A percentile compares a stretch with the other conserved stretches of the same genome.
Conservation (phyloP, 768 basidiomycete genomes). For the Naganishia vishniacii region DNA sequence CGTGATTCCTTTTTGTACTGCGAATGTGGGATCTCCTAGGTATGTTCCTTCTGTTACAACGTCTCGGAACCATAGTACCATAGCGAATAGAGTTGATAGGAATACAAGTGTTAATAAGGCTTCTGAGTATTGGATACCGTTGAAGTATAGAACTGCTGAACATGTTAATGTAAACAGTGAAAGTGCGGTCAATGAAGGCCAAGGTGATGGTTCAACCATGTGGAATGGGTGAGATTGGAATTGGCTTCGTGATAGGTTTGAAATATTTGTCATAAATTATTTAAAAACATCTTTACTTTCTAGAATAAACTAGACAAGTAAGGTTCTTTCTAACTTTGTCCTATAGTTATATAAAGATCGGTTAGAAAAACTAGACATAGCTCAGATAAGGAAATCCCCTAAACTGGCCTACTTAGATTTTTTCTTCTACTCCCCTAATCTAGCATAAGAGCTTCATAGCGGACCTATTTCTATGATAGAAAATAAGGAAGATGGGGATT, state of each 20-base stretch:
- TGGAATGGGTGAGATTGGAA: conserved; percentile 13
- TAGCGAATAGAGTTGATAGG: conserved; percentile 27
- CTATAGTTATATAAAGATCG: neutral
- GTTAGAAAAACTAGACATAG: conserved; percentile 13
- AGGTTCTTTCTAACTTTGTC: conserved; percentile 5
- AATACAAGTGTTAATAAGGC: conserved; percentile 12
- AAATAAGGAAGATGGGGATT: conserved; percentile 12
- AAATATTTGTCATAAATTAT: conserved; percentile 15
- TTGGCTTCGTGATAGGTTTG: neutral
- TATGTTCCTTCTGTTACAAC: conserved; percentile 35
- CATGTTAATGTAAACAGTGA: conserved; percentile 14
- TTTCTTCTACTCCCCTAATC: neutral
- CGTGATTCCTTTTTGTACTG: conserved; percentile 36
- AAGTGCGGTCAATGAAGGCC: neutral
- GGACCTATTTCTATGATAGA: conserved; percentile 1
- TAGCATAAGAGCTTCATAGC: neutral
- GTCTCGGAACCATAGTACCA: conserved; percentile 34
- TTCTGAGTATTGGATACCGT: conserved; percentile 15
- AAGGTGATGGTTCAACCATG: conserved; percentile 17
- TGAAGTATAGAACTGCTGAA: conserved; percentile 17
- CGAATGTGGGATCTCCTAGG: conserved; percentile 35
- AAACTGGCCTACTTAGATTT: neutral
- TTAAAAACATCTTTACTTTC: neutral
- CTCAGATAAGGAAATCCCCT: neutral
- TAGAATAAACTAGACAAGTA: neutral